Base-by-base conservation (phyloP, 306 rosid genomes). In the Argentina anserina region DNA sequence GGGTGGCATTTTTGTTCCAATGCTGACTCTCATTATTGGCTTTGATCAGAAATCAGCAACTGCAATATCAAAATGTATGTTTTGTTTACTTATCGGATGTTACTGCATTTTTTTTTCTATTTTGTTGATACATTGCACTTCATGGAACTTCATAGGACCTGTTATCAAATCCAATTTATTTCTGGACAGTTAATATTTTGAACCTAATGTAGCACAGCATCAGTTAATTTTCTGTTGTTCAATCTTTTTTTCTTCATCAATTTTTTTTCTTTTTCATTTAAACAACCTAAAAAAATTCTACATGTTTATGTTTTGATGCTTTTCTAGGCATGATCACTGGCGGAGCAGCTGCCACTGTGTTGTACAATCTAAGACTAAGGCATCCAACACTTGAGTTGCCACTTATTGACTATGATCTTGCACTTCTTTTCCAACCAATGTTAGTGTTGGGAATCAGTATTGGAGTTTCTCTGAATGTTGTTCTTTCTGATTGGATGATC, bases 1-100 rank as follows among this genome's bases (percentile, higher is more conserved):
- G 0, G 97, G 97, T 59, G 95, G 97, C 70, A 79, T 91, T 75
- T 91, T 83, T 25, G 95, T 91, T 61, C 95, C 90, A n/a, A 91
- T 91, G 92, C 87, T 89, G 41, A 87, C 73, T 62, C 83, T 91
- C 2, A 75, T 89, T 33, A 72, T 91, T 67, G 90, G 95, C 1
- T 89, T 89, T 81, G 95, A 91, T 82, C 79, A 84, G 25, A 91
- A 91, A 75, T 85, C 97, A 6, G 72, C 90, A 0, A 81, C 89
- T 4, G 95, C 95, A 21, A 76, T 87, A 25, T 91, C 95, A 10
- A 91, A 91, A 79, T 91, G 95, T 85, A 80, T 67, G 60, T 65
- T 36, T 29, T 33, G 41, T 29, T 0, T 7, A 60, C 0, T 26
- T 10, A 1, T 28, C 31, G 40, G 3, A 15, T 17, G 5, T 25